Evolutionary conservation across 1,284 basidiomycete species (phyloP).

Genomic region (Apiotrichum porosum): DNA sequence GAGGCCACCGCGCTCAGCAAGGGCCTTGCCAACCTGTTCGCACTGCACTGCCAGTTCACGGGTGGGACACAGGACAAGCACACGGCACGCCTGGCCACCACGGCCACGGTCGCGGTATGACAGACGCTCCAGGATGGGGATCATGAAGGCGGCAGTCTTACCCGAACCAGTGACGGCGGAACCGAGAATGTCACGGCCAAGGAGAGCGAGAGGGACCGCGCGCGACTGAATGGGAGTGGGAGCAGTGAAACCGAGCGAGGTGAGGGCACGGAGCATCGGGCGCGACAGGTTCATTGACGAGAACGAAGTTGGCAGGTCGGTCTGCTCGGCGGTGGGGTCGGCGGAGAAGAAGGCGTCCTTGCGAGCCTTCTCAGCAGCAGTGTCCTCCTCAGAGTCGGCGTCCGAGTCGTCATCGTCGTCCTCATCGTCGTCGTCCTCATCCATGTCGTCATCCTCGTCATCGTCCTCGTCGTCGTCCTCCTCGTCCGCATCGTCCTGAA

Average conservation of each 20-base stretch:
- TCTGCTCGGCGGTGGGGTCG: constrained; percentile 42
- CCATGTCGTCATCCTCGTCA: constrained; percentile 48
- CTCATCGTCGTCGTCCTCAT: constrained; percentile 25
- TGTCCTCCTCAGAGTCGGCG: constrained; percentile 59
- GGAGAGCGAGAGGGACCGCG: constrained; percentile 83
- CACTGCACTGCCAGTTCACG: constrained; percentile 93
- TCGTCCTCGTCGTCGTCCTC: constrained; percentile 41
- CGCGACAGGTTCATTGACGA: constrained; percentile 82
- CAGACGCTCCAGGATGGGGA: constrained; percentile 87
- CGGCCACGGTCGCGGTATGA: constrained; percentile 81
- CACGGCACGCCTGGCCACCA: constrained; percentile 78
- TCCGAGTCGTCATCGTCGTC: constrained; percentile 32
- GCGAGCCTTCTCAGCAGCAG: constrained; percentile 65
- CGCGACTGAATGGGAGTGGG: constrained; percentile 95
- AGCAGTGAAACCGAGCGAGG: constrained; percentile 69
- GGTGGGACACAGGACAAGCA: constrained; percentile 86
- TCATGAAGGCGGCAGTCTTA: constrained; percentile 93
- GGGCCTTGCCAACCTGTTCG: constrained; percentile 78
- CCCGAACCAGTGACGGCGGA: constrained; percentile 93
- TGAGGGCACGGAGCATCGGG: constrained; percentile 79
- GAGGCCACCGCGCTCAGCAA: constrained; percentile 67
- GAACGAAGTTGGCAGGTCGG: constrained; percentile 59
- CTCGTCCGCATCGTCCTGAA: constrained; percentile 31
- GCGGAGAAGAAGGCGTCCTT: constrained; percentile 82
- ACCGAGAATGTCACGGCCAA: constrained; percentile 93